phyloP scores from a whole-genome alignment of 73 alveolate species.

The Blepharisma japonicum region DNA sequence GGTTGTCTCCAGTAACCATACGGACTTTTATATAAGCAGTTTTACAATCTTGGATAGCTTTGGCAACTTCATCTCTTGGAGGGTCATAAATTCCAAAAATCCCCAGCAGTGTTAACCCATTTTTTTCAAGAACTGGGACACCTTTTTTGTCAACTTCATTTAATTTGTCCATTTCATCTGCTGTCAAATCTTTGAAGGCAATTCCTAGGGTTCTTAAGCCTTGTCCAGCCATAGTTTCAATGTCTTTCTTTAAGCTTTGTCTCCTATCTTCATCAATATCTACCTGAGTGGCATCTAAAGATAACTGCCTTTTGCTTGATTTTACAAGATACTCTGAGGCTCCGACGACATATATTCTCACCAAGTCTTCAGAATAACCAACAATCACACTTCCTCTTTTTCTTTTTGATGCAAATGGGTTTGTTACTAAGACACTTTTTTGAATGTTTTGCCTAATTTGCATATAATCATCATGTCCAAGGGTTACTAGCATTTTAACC shows the following conservation, averaged over 20 bases:
- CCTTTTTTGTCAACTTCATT: conserved; percentile 45
- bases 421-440: conserved; percentile 32
- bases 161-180: conserved; percentile 37
- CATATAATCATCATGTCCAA: neutral
- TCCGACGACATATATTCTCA: conserved; percentile 62
- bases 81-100: conserved; percentile 70
- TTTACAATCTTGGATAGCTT: conserved; percentile 43
- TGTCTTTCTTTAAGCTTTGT: conserved; percentile 46
- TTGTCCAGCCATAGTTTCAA: conserved; percentile 61
- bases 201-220: conserved; percentile 39
- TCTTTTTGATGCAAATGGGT: conserved; percentile 67
- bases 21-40: conserved; percentile 42
- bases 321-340: conserved; percentile 65
- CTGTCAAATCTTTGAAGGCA: conserved; percentile 45
- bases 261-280: conserved; percentile 37
- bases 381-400: conserved; percentile 62
- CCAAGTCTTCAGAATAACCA: conserved; percentile 44
- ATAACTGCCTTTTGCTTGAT: conserved; percentile 53
- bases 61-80: conserved; percentile 58
- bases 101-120: conserved; percentile 61
- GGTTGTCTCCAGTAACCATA: conserved; percentile 68
- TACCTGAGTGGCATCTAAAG: conserved; percentile 45
- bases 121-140: conserved; percentile 51
- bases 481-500: neutral
- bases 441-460: conserved; percentile 32